Conservation (phyloP, 306 rosid genomes). For the Oemleria cerasiformis region DNA sequence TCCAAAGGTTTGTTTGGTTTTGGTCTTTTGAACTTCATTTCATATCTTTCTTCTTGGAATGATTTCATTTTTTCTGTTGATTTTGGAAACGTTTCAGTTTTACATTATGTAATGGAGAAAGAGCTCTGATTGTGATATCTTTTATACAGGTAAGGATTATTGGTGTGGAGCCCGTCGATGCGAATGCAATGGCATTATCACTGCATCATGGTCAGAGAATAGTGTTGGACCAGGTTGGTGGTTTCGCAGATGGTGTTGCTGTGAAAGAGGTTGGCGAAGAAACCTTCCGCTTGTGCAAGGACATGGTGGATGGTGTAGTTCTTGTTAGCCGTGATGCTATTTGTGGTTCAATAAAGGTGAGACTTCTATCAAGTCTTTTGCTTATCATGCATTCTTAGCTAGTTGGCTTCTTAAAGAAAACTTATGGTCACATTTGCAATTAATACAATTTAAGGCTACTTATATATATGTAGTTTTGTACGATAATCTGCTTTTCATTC, state of each 20-base stretch:
- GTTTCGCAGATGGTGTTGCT: constrained; percentile 98
- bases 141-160: constrained; percentile 74
- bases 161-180: constrained; percentile 93
- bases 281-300: constrained; percentile 82
- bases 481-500: background rate
- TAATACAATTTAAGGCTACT: background rate
- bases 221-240: constrained; percentile 78
- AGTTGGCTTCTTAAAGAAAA: background rate
- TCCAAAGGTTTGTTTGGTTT: constrained; percentile 61
- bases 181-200: constrained; percentile 94
- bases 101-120: background rate
- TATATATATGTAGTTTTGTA: background rate
- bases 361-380: constrained; percentile 16
- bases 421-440: background rate
- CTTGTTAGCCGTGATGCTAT: constrained; percentile 93
- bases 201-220: constrained; percentile 83
- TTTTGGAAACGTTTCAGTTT: background rate
- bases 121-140: constrained; percentile 17
- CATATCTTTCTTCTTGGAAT: background rate
- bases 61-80: background rate
- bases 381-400: background rate
- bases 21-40: constrained; percentile 4
- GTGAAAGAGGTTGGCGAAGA: constrained; percentile 98
- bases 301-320: constrained; percentile 79
- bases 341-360: constrained; percentile 93